Conservation (phyloP, 1,139 yeast genomes). For the Sugiyamaella neomexicana region DNA sequence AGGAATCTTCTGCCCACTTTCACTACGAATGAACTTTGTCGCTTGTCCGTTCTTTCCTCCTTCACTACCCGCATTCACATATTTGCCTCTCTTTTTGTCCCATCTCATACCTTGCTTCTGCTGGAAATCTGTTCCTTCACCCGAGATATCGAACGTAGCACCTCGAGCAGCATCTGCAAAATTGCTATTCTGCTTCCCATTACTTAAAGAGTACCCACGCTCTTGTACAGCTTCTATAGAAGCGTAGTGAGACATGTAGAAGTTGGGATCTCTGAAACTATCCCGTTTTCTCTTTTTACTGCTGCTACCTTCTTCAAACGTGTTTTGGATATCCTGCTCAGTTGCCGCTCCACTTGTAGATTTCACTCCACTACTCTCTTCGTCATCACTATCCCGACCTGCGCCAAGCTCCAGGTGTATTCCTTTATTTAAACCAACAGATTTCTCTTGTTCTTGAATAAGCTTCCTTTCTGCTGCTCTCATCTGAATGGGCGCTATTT, state of each 20-base stretch:
- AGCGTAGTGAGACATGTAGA: slow-evolving; percentile 87
- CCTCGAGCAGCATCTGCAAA: slow-evolving; percentile 81
- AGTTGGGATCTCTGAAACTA: slow-evolving; percentile 74
- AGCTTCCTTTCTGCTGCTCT: slow-evolving; percentile 66
- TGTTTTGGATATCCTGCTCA: slow-evolving; percentile 36
- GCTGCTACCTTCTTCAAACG: slow-evolving; percentile 27
- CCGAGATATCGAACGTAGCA: slow-evolving; percentile 82
- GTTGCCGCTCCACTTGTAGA: slow-evolving; percentile 30
- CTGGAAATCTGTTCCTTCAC: slow-evolving; percentile 58
- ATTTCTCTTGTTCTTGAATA: slow-evolving; percentile 64
- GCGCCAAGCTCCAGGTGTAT: slow-evolving; percentile 66
- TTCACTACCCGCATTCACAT: slow-evolving; percentile 75
- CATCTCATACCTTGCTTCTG: slow-evolving; percentile 78
- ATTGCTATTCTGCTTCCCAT: slow-evolving; percentile 46
- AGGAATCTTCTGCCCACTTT: slow-evolving; percentile 89
- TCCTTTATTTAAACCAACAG: slow-evolving; percentile 71
- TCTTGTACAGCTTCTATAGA: slow-evolving; percentile 81
- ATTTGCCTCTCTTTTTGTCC: slow-evolving; percentile 94
- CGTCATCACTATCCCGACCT: slow-evolving; percentile 57
- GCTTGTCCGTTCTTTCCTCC: slow-evolving; percentile 41
- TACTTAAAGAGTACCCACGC: slow-evolving; percentile 59
- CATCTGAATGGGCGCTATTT: slow-evolving; percentile 83
- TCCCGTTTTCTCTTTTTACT: slow-evolving; percentile 29
- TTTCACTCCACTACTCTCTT: slow-evolving; percentile 19
- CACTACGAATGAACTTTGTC: slow-evolving; percentile 82